Base-by-base conservation (phyloP, 139 green algal species). In the Coelastrella sp. region DNA sequence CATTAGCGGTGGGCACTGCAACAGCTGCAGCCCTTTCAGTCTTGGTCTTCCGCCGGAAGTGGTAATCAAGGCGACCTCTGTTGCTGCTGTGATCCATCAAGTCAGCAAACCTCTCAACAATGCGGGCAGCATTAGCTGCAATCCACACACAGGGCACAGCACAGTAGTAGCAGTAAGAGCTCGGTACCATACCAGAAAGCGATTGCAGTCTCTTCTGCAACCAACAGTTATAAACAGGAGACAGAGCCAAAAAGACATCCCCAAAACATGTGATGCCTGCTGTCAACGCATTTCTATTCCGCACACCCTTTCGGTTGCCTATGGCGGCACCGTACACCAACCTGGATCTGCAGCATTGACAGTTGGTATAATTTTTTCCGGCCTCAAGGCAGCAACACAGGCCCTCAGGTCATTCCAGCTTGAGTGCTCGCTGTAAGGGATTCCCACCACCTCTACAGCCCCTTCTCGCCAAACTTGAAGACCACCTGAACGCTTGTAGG, bases 71-170 rank as follows among this genome's bases (percentile, higher is more conserved):
- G 25, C 77, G 67, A 66, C 87, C 32, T 7, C 25, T 35, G 83
- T 63, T 25, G n/a, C 40, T 32, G 84, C 80, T 84, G 23, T 96
- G 89, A 79, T 96, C 93, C 93, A 96, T 96, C 2, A 94, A 86
- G 32, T 91, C 82, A 1, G 87, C 90, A 83, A 94, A 93, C 8
- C 78, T 77, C 41, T 93, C 90, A 34, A 95, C 90, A n/a, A 94
- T 84, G 5, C 86, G 41, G 5, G 86, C 64, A 8, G 63, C 84
- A 27, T 64, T 21, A 0, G 6, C 53, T 64, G 53, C 53, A 64
- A 57, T n/a, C n/a, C n/a, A n/a, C n/a, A n/a, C n/a, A n/a, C n/a
- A n/a, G n/a, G n/a, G n/a, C n/a, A n/a, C n/a, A n/a, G n/a, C n/a
- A n/a, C n/a, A n/a, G n/a, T n/a, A n/a, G n/a, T n/a, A n/a, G n/a